Evolutionary conservation across 176 grass and related monocot species (phyloP), one percentile per base, ranked within the genome.

Genomic region (Carex myosuroides): DNA sequence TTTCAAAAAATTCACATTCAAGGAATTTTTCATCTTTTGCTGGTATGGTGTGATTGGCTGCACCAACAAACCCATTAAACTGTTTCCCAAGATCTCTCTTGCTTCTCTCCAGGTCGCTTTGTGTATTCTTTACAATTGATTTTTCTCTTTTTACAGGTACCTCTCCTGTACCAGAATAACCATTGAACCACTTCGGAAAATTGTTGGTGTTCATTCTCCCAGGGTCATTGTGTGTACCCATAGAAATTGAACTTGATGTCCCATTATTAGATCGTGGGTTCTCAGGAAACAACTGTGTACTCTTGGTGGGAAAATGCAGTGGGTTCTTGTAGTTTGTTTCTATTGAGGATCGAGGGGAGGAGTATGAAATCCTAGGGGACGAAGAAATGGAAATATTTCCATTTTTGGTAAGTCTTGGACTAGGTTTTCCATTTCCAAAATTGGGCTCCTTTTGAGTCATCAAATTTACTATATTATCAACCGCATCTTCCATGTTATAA

Each of bases 401-500:
- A 84, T 79, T 13, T 79, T 92, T 99, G 81, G 85, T 2, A 14
- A 95, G 62, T 86, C 87, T 84, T 77, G 87, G 80, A 26, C 73
- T 78, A 30, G 24, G 50, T 26, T 78, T 78, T 57, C 73, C 52
- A 33, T 90, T 75, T 72, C 73, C 86, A 53, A 88, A 94, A 66
- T 75, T 72, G 64, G 84, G 91, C 93, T 95, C 92, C 75, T 87
- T 92, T 86, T 87, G 93, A 84, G 87, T 83, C 82, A 92, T 80
- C 46, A 87, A 88, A 83, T 92, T 82, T 32, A 91, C 89, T 81
- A 87, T 86, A 53, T 85, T 91, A 35, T 95, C 91, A 26, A 87
- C 85, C 67, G 85, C 85, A 90, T 92, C 83, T 82, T 92, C 96
- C 90, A 99, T 81, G 76, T 95, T 95, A 53, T 89, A 89, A 46